These are phyloP conservation scores for Solanum medicagineum DNA, from an alignment of 257 asterid genomes.

Conservation along the genomic window DNA sequence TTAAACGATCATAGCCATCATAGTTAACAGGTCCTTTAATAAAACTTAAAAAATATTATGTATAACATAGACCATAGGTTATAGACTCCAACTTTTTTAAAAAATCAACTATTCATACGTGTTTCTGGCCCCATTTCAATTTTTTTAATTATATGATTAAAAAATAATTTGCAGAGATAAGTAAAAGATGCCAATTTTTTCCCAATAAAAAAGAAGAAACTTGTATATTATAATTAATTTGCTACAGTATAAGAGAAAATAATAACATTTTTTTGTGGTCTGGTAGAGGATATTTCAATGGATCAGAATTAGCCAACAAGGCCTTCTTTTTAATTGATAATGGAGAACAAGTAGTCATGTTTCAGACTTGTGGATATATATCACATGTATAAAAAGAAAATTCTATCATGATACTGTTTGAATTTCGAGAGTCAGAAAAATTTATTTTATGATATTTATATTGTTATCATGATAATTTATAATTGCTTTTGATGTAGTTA, in stretches of 20 bases:
- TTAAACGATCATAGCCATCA: background rate
- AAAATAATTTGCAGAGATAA: background rate
- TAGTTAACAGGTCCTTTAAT: background rate
- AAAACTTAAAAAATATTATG: background rate
- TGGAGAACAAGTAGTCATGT: background rate
- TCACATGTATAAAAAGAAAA: background rate
- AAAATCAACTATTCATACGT: background rate
- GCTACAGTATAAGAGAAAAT: background rate
- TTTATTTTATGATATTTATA: background rate
- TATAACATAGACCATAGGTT: background rate
- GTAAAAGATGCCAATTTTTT: background rate
- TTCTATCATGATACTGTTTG: background rate
- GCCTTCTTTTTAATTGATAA: background rate
- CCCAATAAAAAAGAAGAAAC: background rate
- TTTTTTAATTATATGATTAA: background rate
- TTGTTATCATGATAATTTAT: too few species aligned
- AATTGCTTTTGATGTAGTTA: background rate
- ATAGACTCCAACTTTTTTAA: background rate
- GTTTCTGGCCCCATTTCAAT: background rate
- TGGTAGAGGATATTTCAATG: background rate
- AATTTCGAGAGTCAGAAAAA: background rate
- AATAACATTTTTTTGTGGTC: background rate
- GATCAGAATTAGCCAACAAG: conserved; percentile 3
- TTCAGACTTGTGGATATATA: background rate
- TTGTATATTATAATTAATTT: background rate